phyloP scores from a whole-genome alignment of 306 rosid genomes.

The Citrullus mucosospermus region DNA sequence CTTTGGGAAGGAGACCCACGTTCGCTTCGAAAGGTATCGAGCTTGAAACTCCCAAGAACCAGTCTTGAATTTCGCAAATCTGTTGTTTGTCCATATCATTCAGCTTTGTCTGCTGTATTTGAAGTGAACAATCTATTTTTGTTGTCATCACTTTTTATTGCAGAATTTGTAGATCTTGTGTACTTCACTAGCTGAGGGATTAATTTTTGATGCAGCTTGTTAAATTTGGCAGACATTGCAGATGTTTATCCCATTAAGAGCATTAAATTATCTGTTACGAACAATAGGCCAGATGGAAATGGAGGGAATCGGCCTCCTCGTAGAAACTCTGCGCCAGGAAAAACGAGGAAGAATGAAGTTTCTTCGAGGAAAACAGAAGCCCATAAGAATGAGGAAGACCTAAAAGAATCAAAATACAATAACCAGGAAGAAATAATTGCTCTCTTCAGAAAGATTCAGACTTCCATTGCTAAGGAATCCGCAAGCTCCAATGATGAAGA shows the following conservation, averaged over 20 bases:
- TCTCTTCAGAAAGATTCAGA: constrained; percentile 30
- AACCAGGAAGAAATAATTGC: constrained; percentile 47
- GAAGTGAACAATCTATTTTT: not conserved
- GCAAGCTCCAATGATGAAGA: constrained; percentile 13
- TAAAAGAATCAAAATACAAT: constrained; percentile 15
- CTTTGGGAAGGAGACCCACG: constrained; percentile 18
- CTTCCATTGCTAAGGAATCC: constrained; percentile 28
- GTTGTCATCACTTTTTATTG: not conserved
- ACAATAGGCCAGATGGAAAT: constrained; percentile 19
- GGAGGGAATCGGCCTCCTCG: constrained; percentile 12
- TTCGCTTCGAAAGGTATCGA: constrained; percentile 27
- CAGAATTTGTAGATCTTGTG: constrained; percentile 6
- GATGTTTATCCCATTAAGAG: constrained; percentile 21
- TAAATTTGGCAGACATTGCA: constrained; percentile 54
- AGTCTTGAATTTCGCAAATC: not conserved
- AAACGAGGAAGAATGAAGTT: not conserved
- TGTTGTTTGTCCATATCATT: not conserved
- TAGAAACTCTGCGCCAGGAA: constrained; percentile 17
- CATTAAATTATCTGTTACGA: constrained; percentile 9
- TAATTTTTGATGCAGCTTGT: constrained; percentile 57
- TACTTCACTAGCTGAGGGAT: constrained; percentile 24
- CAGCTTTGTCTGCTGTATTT: not conserved
- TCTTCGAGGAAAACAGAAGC: not conserved
- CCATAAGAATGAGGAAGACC: constrained; percentile 15
- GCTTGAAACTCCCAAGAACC: not conserved